These are phyloP conservation scores for Cryptococcus depauperatus DNA, from an alignment of 1,284 basidiomycete genomes.

Conservation along the genomic window DNA sequence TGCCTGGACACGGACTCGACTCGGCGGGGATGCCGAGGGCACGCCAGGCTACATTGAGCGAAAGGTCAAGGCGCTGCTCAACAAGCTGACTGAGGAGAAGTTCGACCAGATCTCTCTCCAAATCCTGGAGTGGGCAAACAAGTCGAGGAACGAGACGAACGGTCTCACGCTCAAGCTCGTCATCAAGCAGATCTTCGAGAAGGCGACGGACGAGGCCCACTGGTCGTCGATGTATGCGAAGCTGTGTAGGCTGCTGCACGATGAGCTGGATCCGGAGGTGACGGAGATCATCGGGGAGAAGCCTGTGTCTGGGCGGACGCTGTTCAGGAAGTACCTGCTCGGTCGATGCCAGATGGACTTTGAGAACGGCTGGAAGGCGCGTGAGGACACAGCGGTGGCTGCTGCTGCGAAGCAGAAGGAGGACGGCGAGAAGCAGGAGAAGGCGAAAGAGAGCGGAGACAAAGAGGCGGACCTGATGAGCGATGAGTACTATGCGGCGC, in stretches of 20 bases:
- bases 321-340: slow-evolving; percentile 82
- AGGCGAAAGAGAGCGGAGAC: slow-evolving; percentile 39
- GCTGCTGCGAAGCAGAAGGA: slow-evolving; percentile 52
- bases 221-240: slow-evolving; percentile 97
- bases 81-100: slow-evolving; percentile 95
- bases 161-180: slow-evolving; percentile 91
- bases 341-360: slow-evolving; percentile 93
- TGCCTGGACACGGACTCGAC: slow-evolving; percentile 59
- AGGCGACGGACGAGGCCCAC: slow-evolving; percentile 88
- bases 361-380: slow-evolving; percentile 65
- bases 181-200: slow-evolving; percentile 92
- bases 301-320: slow-evolving; percentile 73
- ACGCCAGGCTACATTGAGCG: slow-evolving; percentile 79
- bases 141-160: slow-evolving; percentile 82
- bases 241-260: slow-evolving; percentile 88
- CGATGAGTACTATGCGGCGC: slow-evolving; percentile 92
- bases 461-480: slow-evolving; percentile 67
- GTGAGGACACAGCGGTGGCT: slow-evolving; percentile 50
- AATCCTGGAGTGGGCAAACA: slow-evolving; percentile 91
- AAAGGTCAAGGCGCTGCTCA: slow-evolving; percentile 87
- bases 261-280: slow-evolving; percentile 73
- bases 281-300: slow-evolving; percentile 82
- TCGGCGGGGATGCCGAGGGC: slow-evolving; percentile 51
- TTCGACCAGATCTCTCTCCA: slow-evolving; percentile 92
- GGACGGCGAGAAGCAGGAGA: slow-evolving; percentile 49